Evolutionary conservation across 2,329 filamentous ascomycete genomes (phyloP).

Genomic region (Calonectria hongkongensis): DNA sequence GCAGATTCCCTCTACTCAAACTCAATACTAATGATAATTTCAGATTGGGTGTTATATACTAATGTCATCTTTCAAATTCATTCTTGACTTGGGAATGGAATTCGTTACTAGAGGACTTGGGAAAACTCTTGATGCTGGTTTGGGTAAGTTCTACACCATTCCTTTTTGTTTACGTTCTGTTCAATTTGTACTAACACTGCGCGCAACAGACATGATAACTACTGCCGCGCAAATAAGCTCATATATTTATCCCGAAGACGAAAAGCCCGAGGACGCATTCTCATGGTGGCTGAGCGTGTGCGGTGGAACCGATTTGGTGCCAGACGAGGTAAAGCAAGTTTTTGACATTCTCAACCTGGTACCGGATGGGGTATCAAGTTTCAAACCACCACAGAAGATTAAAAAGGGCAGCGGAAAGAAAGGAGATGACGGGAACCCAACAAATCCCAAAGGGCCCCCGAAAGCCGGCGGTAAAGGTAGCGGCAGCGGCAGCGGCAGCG

Average conservation of each 20-base stretch:
- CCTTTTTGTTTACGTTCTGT: not conserved
- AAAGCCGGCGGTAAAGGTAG: too few species aligned
- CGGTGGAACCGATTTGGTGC: constrained; percentile 5
- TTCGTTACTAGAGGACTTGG: not conserved
- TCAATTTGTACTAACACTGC: not conserved
- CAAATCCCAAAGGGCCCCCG: too few species aligned
- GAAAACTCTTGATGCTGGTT: not conserved
- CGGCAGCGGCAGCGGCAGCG: too few species aligned
- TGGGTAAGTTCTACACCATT: not conserved
- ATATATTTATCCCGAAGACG: not conserved
- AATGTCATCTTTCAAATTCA: not conserved
- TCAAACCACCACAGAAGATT: not conserved
- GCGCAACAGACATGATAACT: not conserved
- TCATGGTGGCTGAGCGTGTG: not conserved
- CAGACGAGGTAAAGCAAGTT: constrained; percentile 2
- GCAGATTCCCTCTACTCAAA: too few species aligned
- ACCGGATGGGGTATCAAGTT: not conserved
- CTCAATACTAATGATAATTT: not conserved
- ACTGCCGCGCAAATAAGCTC: not conserved
- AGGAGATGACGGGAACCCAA: not conserved
- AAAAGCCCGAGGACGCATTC: not conserved
- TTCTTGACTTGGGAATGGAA: not conserved
- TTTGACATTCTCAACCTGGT: constrained; percentile 8
- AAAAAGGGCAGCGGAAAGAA: constrained; percentile 7
- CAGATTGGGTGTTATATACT: not conserved